Base-by-base conservation (phyloP, 768 basidiomycete genomes). In the Neoboletus brunneissimus region DNA sequence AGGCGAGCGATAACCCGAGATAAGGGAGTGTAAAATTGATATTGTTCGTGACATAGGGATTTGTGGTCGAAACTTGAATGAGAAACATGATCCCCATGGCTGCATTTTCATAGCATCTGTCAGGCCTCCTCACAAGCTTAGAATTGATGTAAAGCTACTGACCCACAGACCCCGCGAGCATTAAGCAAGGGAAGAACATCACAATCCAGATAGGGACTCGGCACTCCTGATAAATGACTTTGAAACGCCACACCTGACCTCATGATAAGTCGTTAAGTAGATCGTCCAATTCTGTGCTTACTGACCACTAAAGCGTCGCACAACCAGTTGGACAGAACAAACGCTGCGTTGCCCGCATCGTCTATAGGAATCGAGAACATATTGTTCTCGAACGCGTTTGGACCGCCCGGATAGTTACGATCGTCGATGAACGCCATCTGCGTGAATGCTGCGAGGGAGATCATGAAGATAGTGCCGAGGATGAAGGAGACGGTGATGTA, bases 341-440 rank as follows among this genome's bases (percentile, higher is more conserved):
- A 56, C 10, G 38, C 43, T 0, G 1, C 55, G 13, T 64, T 67
- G 2, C 62, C 64, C 11, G 37, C 6, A 7, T 55, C 18, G 16
- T 59, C 60, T 6, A 66, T 25, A 13, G 68, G 68, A 11, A 63
- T 58, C 4, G 59, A 59, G 51, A 62, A 74, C 51, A 56, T 55
- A 1, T 51, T 20, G 4, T 57, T 50, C 27, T 63, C 63, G 41
- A 55, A 75, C 12, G 57, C 63, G 9, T 44, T 63, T 10, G 73
- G 72, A n/a, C 73, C 73, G 1, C 71, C 71, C 0, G 68, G 68
- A 32, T 64, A 73, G 43, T 71, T 60, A 9, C 73, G 66, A 46
- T 66, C 49, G 44, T 75, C 67, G 48, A 75, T 65, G 48, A 72
- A 73, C 0, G 63, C 56, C 51, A 70, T 57, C 29, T 71, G 69